Evolutionary conservation across 441 rosid species (phyloP).

Genomic region (Mallotus japonicus): DNA sequence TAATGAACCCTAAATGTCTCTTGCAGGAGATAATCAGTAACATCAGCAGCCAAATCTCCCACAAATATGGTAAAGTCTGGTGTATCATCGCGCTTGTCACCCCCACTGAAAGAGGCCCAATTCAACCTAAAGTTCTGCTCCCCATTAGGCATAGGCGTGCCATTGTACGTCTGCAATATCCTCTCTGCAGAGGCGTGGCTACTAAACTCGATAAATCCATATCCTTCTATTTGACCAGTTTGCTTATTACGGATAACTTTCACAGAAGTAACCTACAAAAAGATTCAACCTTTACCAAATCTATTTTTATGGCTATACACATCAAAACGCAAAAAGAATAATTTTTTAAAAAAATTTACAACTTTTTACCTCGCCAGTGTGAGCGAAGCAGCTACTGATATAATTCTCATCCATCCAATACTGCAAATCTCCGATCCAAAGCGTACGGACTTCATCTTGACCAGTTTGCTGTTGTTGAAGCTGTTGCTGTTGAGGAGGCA

Average conservation of each 20-base stretch:
- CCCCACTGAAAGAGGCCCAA: constrained; percentile 71
- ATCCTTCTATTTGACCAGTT: constrained; percentile 58
- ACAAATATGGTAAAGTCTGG: constrained; percentile 72
- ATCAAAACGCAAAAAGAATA: no score
- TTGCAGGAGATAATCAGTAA: constrained; percentile 66
- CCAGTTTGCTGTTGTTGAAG: constrained; percentile 32
- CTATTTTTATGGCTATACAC: neutral
- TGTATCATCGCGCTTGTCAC: constrained; percentile 67
- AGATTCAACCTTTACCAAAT: constrained; percentile 5
- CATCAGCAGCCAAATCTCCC: constrained; percentile 82
- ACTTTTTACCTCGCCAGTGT: constrained; percentile 51
- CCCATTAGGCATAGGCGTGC: constrained; percentile 58
- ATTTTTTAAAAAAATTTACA: no score
- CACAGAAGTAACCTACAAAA: constrained; percentile 47
- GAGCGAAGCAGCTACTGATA: constrained; percentile 41
- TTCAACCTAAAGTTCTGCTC: constrained; percentile 70
- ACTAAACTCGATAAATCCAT: constrained; percentile 61
- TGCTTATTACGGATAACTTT: constrained; percentile 74
- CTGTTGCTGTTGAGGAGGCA: constrained; percentile 28
- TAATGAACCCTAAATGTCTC: constrained; percentile 60
- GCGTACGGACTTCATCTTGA: constrained; percentile 57
- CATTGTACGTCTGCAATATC: constrained; percentile 56
- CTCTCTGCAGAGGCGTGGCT: constrained; percentile 59
- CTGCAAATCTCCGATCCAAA: constrained; percentile 79
- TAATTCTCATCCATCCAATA: constrained; percentile 67